phyloP scores from a whole-genome alignment of 192 early-diverging fungal genomes.

The Oehlia diaphana region DNA sequence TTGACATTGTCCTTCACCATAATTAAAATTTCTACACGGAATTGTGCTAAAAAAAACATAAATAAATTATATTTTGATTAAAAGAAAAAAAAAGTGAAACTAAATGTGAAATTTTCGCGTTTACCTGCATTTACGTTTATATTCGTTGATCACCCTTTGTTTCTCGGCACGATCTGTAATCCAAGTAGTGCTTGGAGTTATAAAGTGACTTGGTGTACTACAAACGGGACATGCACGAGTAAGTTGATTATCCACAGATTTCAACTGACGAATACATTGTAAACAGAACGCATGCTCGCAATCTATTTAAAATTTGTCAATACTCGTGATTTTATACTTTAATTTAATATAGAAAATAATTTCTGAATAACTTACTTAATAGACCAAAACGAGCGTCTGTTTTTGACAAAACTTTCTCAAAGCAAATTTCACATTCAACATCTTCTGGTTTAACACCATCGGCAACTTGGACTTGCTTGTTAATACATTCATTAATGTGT shows the following conservation, averaged over 20 bases:
- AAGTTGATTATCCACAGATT: slow-evolving; percentile 27
- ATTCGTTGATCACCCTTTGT: slow-evolving; percentile 25
- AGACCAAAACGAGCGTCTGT: slow-evolving; percentile 31
- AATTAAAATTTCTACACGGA: slow-evolving; percentile 31
- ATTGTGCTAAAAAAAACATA: slow-evolving; percentile 25
- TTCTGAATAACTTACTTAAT: slow-evolving; percentile 21
- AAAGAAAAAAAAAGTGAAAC: not conserved
- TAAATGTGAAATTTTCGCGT: not conserved
- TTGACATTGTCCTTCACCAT: slow-evolving; percentile 33
- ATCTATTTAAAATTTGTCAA: slow-evolving; percentile 12
- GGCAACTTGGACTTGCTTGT: not conserved
- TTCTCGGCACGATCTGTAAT: slow-evolving; percentile 31
- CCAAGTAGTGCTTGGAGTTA: slow-evolving; percentile 33
- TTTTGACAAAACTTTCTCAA: slow-evolving; percentile 29
- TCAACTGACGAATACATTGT: slow-evolving; percentile 34
- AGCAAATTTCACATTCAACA: slow-evolving; percentile 33
- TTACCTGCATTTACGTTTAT: slow-evolving; percentile 32
- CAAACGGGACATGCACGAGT: slow-evolving; percentile 31
- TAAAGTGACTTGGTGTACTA: slow-evolving; percentile 24
- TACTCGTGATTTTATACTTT: no score
- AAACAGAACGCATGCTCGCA: slow-evolving; percentile 36
- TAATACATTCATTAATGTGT: slow-evolving; percentile 28
- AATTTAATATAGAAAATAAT: not conserved
- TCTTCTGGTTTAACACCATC: slow-evolving; percentile 24
- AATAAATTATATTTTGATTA: not conserved